Percentiles rank a stretch among this genome's conserved stretches.
Conservation (phyloP, 1,284 basidiomycete species). For the Irpex rosettiformis region DNA sequence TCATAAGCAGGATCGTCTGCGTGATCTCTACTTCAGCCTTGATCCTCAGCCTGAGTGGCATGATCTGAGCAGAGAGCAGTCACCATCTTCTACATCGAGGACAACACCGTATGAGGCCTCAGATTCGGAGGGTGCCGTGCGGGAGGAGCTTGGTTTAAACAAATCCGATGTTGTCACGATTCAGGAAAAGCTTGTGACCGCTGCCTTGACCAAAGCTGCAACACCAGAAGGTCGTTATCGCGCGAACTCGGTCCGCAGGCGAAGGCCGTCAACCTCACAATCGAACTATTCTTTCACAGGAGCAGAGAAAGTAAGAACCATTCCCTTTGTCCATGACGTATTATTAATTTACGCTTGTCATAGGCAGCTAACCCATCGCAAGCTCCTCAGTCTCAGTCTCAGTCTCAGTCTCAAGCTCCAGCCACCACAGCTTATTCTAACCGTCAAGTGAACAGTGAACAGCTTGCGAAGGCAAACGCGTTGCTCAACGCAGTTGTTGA, state of each 20-base stretch:
- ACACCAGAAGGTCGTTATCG: conserved; percentile 53
- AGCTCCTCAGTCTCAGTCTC: conserved; percentile 33
- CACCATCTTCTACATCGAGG: conserved; percentile 42
- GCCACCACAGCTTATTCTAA: conserved; percentile 13
- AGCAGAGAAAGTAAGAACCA: conserved; percentile 44
- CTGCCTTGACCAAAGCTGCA: conserved; percentile 52
- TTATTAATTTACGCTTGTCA: conserved; percentile 22
- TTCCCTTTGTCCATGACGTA: conserved; percentile 1
- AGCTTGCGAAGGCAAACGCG: conserved; percentile 54
- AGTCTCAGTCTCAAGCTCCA: neutral
- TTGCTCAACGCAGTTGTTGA: conserved; percentile 66
- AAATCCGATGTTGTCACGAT: conserved; percentile 66
- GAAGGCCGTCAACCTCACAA: conserved; percentile 77
- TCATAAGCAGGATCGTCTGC: conserved; percentile 46
- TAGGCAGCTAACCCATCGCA: conserved; percentile 39
- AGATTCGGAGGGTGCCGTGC: conserved; percentile 64
- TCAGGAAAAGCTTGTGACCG: conserved; percentile 67
- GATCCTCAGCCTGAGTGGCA: conserved; percentile 57
- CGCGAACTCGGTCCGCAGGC: conserved; percentile 51
- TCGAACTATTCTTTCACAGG: conserved; percentile 64
- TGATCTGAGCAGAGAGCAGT: conserved; percentile 48
- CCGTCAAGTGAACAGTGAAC: conserved; percentile 25
- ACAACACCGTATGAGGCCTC: conserved; percentile 47
- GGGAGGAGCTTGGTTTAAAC: conserved; percentile 60
- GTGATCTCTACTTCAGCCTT: conserved; percentile 48